Base-by-base conservation (phyloP, 2,329 filamentous ascomycete genomes). In the Furcasterigmium furcatum region DNA sequence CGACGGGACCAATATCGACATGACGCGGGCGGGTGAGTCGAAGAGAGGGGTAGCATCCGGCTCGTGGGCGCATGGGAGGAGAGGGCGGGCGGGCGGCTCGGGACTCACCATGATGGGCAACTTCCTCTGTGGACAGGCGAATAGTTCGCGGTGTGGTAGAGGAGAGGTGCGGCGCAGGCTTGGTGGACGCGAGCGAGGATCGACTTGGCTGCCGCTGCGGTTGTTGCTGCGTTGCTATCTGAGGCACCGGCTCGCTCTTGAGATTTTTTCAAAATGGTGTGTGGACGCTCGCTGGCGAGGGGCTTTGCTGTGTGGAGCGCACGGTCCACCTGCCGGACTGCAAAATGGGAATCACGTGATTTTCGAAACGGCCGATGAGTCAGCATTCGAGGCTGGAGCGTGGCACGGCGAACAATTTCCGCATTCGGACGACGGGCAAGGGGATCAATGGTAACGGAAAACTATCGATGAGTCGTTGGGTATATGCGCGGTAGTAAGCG, bases 201-300 rank as follows among this genome's bases (percentile, higher is more conserved):
- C 56, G 55, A 62, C 58, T 65, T 62, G 63, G 61, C 61, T 63
- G 62, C 59, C 62, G 60, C 64, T 68, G 61, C 58, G 61, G 54
- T 54, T 64, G 57, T 55, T 69, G 64, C 48, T 51, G 50, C 45
- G 48, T 53, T 48, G 49, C 48, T 34, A 65, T 61, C 62, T 60
- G 52, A 60, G 55, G 59, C 59, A 55, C 56, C 46, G 45, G 40
- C 48, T 49, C 53, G 59, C 58, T 12, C 7, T 12, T 27, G 24
- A 56, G 63, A 68, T 66, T 68, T 70, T 71, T 71, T 65, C 60
- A 66, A 66, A 66, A 70, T 70, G 63, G 61, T 70, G 67, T 71
- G 67, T 70, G 67, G 65, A 62, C 67, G 61, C n/a, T n/a, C n/a
- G n/a, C 64, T 67, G 30, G 57, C 63, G 65, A 66, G 60, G 58